These are phyloP conservation scores for Flaveria trinervia DNA, from an alignment of 129 eudicot genomes.

Conservation along the genomic window DNA sequence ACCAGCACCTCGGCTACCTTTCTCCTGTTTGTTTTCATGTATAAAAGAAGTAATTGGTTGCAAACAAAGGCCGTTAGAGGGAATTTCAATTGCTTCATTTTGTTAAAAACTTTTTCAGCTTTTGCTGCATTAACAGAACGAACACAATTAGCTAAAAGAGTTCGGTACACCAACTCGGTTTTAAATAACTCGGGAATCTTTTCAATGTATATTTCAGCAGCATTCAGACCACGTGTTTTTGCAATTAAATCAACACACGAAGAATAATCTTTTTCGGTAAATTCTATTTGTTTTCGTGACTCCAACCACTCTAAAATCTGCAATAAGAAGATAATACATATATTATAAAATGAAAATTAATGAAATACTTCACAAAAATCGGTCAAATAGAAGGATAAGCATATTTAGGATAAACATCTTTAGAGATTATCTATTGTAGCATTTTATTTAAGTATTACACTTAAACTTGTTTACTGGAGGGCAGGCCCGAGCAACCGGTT, in stretches of 20 bases:
- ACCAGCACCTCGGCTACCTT: constrained; percentile 72
- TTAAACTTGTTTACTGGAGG: no score
- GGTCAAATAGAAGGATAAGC: no score
- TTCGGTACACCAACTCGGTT: constrained; percentile 59
- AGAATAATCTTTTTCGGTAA: constrained; percentile 58
- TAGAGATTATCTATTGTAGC: no score
- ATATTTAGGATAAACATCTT: no score
- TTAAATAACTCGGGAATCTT: constrained; percentile 53
- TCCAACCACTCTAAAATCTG: constrained; percentile 82
- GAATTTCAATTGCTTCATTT: constrained; percentile 60
- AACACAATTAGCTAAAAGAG: constrained; percentile 68
- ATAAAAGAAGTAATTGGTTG: constrained; percentile 72
- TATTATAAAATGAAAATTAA: neutral
- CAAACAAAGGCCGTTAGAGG: constrained; percentile 52
- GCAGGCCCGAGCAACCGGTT: no score
- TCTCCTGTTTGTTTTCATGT: constrained; percentile 59
- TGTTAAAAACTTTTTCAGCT: constrained; percentile 65
- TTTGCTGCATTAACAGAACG: constrained; percentile 35
- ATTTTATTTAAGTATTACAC: no score
- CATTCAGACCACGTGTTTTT: constrained; percentile 60
- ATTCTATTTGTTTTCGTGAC: constrained; percentile 41
- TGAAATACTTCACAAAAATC: neutral
- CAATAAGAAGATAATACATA: constrained; percentile 20
- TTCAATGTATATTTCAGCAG: constrained; percentile 61
- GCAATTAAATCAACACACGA: constrained; percentile 74